phyloP scores from a whole-genome alignment of 2,329 filamentous ascomycete genomes.

The Aspergillus bombycis region DNA sequence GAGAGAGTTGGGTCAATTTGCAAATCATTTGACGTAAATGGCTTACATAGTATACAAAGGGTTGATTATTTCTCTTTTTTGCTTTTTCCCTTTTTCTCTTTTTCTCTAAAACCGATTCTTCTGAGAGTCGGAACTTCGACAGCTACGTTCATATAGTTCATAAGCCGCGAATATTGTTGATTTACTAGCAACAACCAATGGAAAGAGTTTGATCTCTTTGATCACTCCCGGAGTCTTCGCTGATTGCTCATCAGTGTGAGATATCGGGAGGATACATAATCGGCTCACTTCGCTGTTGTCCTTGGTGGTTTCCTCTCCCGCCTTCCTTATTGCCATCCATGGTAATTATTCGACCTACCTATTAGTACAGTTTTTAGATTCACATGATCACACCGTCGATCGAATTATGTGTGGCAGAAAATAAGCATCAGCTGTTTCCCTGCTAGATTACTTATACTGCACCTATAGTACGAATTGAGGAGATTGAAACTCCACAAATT shows the following conservation, averaged over 20 bases:
- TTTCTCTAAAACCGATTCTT: conserved; percentile 8
- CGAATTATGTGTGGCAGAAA: neutral
- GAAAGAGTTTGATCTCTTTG: neutral
- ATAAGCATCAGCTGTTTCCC: neutral
- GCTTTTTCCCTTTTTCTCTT: conserved; percentile 12
- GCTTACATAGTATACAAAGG: conserved; percentile 27
- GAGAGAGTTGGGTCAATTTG: conserved; percentile 13
- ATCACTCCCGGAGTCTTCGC: neutral
- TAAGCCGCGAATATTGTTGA: conserved; percentile 5
- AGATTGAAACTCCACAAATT: neutral
- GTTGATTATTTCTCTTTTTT: conserved; percentile 12
- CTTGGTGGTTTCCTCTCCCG: neutral
- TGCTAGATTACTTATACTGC: neutral
- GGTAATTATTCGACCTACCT: neutral
- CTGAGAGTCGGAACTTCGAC: neutral
- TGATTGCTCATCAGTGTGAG: neutral
- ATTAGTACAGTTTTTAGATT: neutral
- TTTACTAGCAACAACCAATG: neutral
- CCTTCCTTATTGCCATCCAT: neutral
- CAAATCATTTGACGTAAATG: conserved; percentile 20
- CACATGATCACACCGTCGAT: neutral
- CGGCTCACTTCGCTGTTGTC: neutral
- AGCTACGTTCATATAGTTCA: conserved; percentile 6
- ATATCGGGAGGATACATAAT: neutral
- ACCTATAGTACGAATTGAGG: neutral